Evolutionary conservation across 805 yeast genomes (phyloP).

Genomic region (Metschnikowia shivogae): DNA sequence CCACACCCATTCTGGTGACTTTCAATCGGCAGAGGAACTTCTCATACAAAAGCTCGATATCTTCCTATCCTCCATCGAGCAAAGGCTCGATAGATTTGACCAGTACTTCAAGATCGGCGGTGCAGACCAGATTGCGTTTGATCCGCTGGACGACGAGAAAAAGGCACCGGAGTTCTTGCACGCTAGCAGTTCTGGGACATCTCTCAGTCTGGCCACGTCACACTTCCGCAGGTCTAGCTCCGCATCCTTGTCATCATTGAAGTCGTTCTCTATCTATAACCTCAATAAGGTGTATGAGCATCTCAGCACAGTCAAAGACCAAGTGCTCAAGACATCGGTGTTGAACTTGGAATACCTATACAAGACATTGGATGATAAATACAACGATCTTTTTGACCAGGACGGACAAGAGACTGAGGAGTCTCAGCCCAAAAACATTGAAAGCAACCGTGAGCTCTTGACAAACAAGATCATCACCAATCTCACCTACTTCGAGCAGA

Average conservation of each 20-base stretch:
- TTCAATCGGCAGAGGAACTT: slow-evolving; percentile 32
- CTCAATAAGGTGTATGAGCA: slow-evolving; percentile 35
- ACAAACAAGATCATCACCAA: slow-evolving; percentile 38
- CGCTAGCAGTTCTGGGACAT: background rate
- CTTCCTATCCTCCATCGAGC: slow-evolving; percentile 42
- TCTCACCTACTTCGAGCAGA: slow-evolving; percentile 41
- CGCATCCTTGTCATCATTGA: slow-evolving; percentile 28
- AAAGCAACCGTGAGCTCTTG: slow-evolving; percentile 24
- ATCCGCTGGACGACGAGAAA: slow-evolving; percentile 12
- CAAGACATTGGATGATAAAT: slow-evolving; percentile 39
- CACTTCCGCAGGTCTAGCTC: slow-evolving; percentile 22
- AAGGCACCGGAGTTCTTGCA: slow-evolving; percentile 1
- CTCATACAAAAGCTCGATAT: slow-evolving; percentile 38
- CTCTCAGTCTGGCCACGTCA: slow-evolving; percentile 6
- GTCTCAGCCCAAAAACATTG: background rate
- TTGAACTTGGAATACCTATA: slow-evolving; percentile 38
- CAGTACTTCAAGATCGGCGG: slow-evolving; percentile 32
- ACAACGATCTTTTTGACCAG: slow-evolving; percentile 31
- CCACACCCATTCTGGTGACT: background rate
- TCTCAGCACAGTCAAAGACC: slow-evolving; percentile 31
- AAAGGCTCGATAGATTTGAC: slow-evolving; percentile 37
- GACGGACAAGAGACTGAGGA: slow-evolving; percentile 10
- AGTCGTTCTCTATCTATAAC: slow-evolving; percentile 29
- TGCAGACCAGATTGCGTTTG: slow-evolving; percentile 3
- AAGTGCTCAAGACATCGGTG: slow-evolving; percentile 34